Conservation (phyloP, 2,329 filamentous ascomycete genomes). For the Mariannaea elegans region DNA sequence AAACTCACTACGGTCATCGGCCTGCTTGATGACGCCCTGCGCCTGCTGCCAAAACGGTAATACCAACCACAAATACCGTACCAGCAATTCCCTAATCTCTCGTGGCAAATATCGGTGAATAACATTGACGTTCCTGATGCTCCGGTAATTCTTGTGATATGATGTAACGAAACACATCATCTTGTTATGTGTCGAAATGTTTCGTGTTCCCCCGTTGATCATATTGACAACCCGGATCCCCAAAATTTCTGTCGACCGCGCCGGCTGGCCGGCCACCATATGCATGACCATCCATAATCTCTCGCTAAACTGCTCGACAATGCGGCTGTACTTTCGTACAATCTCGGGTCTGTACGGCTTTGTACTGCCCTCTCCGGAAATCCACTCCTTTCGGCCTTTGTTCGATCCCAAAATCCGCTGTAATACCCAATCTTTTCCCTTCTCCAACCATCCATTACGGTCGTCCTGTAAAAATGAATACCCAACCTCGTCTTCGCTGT, state of each 20-base stretch:
- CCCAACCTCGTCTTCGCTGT: not conserved
- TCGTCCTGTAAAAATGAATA: not conserved
- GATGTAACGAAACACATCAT: no score
- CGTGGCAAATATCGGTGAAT: no score
- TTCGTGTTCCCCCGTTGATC: no score
- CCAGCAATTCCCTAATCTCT: no score
- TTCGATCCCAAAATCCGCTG: not conserved
- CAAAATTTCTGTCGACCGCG: not conserved
- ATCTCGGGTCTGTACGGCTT: not conserved
- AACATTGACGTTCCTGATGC: no score
- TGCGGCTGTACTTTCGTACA: not conserved
- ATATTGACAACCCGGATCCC: not conserved
- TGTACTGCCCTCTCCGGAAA: not conserved
- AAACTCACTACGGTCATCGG: no score
- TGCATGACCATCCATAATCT: not conserved
- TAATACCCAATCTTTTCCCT: not conserved
- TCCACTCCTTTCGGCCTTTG: not conserved
- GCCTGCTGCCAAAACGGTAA: no score
- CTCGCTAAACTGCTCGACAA: not conserved
- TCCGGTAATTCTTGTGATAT: no score
- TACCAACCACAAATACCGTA: no score
- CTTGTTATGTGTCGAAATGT: no score
- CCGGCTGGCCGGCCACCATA: not conserved
- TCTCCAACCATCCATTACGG: not conserved
- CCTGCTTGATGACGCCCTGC: no score